Conservation (phyloP, 2,329 filamentous ascomycete genomes). For the Beauveria asiatica region DNA sequence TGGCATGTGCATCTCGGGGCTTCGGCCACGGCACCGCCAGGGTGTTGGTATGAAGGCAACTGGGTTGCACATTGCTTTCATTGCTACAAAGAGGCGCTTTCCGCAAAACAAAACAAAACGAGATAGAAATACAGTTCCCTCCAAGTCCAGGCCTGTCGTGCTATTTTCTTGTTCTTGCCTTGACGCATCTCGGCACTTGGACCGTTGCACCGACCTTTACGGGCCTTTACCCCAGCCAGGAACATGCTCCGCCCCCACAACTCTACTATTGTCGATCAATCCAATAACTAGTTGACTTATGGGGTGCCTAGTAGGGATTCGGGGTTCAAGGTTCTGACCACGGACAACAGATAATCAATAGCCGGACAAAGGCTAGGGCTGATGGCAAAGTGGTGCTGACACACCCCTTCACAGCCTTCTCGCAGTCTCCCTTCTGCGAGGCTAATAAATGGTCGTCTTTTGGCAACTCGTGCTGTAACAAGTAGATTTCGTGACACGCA, state of each 20-base stretch:
- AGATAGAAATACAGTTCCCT: no score
- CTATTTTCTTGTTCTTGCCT: neutral
- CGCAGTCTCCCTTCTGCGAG: no score
- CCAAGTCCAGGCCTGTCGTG: neutral
- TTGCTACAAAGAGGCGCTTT: no score
- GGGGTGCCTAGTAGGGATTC: neutral
- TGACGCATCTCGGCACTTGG: neutral
- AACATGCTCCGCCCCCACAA: conserved; percentile 4
- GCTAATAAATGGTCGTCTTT: no score
- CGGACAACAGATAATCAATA: neutral
- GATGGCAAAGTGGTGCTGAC: neutral
- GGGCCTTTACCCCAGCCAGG: conserved; percentile 9
- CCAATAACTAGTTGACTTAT: neutral
- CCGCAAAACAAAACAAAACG: no score
- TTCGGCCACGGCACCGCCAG: neutral
- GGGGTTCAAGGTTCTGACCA: neutral
- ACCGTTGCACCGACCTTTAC: neutral
- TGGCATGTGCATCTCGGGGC: neutral
- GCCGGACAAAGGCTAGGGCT: neutral
- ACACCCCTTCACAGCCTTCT: no score
- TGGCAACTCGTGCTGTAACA: no score
- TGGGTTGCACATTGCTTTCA: no score
- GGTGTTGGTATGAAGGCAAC: no score
- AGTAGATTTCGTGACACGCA: no score
- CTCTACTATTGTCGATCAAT: neutral